Evolutionary conservation across 106 monocot genomes (phyloP).

Genomic region (Gastrodia elata): DNA sequence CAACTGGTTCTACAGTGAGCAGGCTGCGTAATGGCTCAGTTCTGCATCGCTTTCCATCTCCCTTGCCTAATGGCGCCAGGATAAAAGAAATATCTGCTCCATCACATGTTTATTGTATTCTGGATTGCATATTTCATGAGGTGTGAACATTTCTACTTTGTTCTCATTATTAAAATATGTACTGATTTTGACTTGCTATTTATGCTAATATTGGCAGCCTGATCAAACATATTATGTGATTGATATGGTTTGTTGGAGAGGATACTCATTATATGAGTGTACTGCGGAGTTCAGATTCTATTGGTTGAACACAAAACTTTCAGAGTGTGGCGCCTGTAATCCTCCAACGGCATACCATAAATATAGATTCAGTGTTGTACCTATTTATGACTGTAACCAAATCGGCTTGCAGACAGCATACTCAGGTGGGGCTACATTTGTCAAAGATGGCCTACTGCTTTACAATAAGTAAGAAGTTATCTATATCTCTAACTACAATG

Average conservation of each 20-base stretch:
- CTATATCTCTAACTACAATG: neutral
- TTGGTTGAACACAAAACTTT: slow-evolving; percentile 93
- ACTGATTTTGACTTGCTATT: slow-evolving; percentile 2
- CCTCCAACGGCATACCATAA: slow-evolving; percentile 72
- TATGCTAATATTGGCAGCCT: slow-evolving; percentile 39
- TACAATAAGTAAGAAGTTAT: slow-evolving; percentile 67
- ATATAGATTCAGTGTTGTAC: slow-evolving; percentile 67
- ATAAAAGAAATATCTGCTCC: slow-evolving; percentile 62
- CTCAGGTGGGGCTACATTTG: slow-evolving; percentile 45
- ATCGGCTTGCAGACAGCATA: slow-evolving; percentile 66
- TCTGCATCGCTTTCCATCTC: slow-evolving; percentile 84
- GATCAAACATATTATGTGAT: slow-evolving; percentile 95
- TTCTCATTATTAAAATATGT: neutral
- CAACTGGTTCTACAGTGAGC: slow-evolving; percentile 75
- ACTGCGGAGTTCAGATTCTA: slow-evolving; percentile 89
- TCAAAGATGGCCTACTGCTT: slow-evolving; percentile 81
- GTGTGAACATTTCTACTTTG: slow-evolving; percentile 15
- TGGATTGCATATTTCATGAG: slow-evolving; percentile 98
- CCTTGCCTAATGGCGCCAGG: slow-evolving; percentile 76
- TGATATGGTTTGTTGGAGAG: slow-evolving; percentile 95
- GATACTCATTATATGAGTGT: slow-evolving; percentile 91
- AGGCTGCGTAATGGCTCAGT: slow-evolving; percentile 88
- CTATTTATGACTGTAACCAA: slow-evolving; percentile 65
- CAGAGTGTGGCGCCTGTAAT: slow-evolving; percentile 73
- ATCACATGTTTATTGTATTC: slow-evolving; percentile 61